Evolutionary conservation across 176 grass and related monocot species (phyloP), one percentile per base, ranked within the genome.

Genomic region (Areca catechu): DNA sequence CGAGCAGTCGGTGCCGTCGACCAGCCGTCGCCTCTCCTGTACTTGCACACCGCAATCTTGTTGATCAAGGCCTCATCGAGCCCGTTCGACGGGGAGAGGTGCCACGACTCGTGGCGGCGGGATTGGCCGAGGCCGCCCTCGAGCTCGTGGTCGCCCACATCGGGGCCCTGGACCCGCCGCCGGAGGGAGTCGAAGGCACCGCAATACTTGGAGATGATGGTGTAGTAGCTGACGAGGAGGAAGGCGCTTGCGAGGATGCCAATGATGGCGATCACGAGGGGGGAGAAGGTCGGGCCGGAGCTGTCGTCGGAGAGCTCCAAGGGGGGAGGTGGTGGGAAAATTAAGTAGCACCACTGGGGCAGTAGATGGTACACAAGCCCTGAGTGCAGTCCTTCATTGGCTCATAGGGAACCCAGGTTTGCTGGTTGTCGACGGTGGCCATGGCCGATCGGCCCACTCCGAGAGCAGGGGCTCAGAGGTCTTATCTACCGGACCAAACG

Each of bases 281-380:
- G 94, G 20, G 92, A 91, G 68, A 97, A 82, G 75, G 82, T 64
- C 15, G 80, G 63, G 34, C 80, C 57, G 27, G 81, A 84, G 68
- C 65, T 66, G 54, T 89, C 76, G 71, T 76, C 89, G 48, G 76
- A 66, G 62, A 85, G 56, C 27, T 81, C 84, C 72, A 90, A 77
- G 14, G 71, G 77, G 23, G 90, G 90, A 58, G 90, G 90, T 1
- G 90, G 90, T 48, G 90, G 83, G 77, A 95, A 90, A 63, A 86
- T 54, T 61, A 89, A 65, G 84, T 98, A 98, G 73, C 94, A 98
- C 94, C 94, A 98, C 79, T 98, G 94, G 48, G 94, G 64, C 88
- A 93, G 73, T 93, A 98, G 61, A 78, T 79, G 73, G 84, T 98
- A 61, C 94, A 98, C 19, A 98, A 71, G 24, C 94, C 94, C 79